phyloP scores from a whole-genome alignment of 495 filamentous ascomycete species.

The Podospora fimiseda region DNA sequence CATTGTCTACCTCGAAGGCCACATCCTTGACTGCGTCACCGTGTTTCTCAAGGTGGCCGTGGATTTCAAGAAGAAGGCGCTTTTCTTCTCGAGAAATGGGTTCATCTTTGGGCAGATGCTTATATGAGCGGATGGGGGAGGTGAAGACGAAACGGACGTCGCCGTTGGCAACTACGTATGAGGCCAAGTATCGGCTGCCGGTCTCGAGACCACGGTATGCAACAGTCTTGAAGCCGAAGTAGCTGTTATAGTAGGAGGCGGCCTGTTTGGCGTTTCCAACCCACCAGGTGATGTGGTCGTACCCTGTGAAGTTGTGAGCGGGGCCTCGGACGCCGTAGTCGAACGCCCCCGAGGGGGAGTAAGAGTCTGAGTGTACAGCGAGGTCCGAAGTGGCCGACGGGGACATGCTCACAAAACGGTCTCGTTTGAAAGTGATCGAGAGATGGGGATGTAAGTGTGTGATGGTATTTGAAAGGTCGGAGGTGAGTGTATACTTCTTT shows the following conservation, averaged over 20 bases:
- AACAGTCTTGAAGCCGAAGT: constrained; percentile 72
- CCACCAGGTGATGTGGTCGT: constrained; percentile 88
- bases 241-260: constrained; percentile 74
- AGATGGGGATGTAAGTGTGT: neutral
- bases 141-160: constrained; percentile 76
- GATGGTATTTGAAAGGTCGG: neutral
- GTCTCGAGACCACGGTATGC: constrained; percentile 87
- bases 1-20: constrained; percentile 83
- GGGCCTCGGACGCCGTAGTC: constrained; percentile 39
- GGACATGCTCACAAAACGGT: constrained; percentile 50
- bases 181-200: constrained; percentile 65
- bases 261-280: constrained; percentile 95
- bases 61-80: constrained; percentile 57
- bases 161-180: constrained; percentile 74
- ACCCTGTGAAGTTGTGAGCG: constrained; percentile 62
- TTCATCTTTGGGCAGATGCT: constrained; percentile 45
- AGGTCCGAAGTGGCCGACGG: constrained; percentile 59
- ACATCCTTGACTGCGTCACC: constrained; percentile 91
- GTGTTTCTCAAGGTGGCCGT: constrained; percentile 69
- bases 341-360: constrained; percentile 33
- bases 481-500: neutral
- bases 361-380: constrained; percentile 37
- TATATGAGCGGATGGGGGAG: constrained; percentile 63
- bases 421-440: neutral
- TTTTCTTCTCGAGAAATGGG: constrained; percentile 48